Evolutionary conservation across 108 stramenopile species (phyloP), one percentile per base, ranked within the genome.

Genomic region (Skeletonema menzelii): DNA sequence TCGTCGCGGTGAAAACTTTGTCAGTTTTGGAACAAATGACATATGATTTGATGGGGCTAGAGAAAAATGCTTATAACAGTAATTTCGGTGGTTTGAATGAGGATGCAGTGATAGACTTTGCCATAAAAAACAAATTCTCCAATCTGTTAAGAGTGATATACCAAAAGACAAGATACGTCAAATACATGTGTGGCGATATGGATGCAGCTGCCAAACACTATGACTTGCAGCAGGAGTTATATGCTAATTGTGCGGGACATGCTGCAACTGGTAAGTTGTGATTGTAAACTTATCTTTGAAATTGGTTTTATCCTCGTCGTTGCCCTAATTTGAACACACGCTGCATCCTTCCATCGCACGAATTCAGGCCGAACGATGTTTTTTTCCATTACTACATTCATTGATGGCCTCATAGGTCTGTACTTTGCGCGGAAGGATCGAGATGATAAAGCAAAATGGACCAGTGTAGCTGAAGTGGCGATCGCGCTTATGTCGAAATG

Each of bases 401-500:
- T 77, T 38, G 80, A 85, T 66, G 84, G 80, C 44, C 63, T 85
- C 11, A 59, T 79, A 26, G 77, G 76, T 13, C 69, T 85, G 3
- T 72, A 65, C 42, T 77, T 77, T 59, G 76, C 76, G 19, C 42
- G 76, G 30, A 77, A 77, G 34, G 64, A 66, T 62, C 34, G 65
- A 19, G 46, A 61, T 3, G 70, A 68, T 66, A 67, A 79, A 61
- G 53, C 42, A 30, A 74, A 63, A 55, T 61, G 73, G 82, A 70
- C 69, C n/a, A 5, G 42, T 30, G 58, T 69, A 28, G 74, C 67
- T 20, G 28, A 68, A 59, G 27, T 47, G 22, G 27, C 56, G 27
- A 32, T 69, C 55, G 56, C 65, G 34, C 32, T 44, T 15, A 58
- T 78, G 38, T 60, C 74, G 32, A 44, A 53, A 37, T 86, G 83